A percentile compares a stretch with the other conserved stretches of the same genome.
phyloP scores from a whole-genome alignment of 495 filamentous ascomycete genomes.

The Oleoguttula mirabilis region DNA sequence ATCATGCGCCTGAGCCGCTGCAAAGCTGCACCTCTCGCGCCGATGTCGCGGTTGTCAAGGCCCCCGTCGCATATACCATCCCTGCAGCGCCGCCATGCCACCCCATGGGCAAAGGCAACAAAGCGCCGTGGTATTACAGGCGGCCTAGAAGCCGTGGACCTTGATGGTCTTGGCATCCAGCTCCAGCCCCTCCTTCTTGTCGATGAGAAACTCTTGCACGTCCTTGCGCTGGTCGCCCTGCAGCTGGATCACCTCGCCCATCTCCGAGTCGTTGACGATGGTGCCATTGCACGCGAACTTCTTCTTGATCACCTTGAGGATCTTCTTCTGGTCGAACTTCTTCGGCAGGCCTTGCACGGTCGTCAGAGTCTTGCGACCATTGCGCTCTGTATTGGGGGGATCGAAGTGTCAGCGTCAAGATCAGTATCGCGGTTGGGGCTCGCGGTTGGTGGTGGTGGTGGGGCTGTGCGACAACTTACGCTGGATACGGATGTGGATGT shows the following conservation, averaged over 20 bases:
- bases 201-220: slow-evolving; percentile 91
- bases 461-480: too few relatives aligned
- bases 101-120: too few relatives aligned
- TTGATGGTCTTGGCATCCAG: slow-evolving; percentile 96
- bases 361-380: slow-evolving; percentile 99
- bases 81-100: too few relatives aligned
- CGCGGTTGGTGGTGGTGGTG: too few relatives aligned
- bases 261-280: slow-evolving; percentile 90
- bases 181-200: slow-evolving; percentile 85
- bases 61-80: too few relatives aligned
- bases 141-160: slow-evolving; percentile 68
- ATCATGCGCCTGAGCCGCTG: too few relatives aligned
- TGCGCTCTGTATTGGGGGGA: slow-evolving; percentile 93
- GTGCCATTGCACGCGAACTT: slow-evolving; percentile 99
- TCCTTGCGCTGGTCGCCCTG: slow-evolving; percentile 98
- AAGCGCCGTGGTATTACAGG: too few relatives aligned
- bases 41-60: too few relatives aligned
- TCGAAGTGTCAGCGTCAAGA: too few relatives aligned
- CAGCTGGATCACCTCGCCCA: slow-evolving; percentile 99
- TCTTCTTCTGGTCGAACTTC: slow-evolving; percentile 99
- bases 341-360: slow-evolving; percentile 96
- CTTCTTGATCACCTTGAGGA: slow-evolving; percentile 99
- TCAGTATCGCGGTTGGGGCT: too few relatives aligned
- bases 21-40: too few relatives aligned
- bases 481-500: slow-evolving; percentile 99